Evolutionary conservation across 192 early-diverging fungal genomes (phyloP).

Genomic region (Coemansia erecta): DNA sequence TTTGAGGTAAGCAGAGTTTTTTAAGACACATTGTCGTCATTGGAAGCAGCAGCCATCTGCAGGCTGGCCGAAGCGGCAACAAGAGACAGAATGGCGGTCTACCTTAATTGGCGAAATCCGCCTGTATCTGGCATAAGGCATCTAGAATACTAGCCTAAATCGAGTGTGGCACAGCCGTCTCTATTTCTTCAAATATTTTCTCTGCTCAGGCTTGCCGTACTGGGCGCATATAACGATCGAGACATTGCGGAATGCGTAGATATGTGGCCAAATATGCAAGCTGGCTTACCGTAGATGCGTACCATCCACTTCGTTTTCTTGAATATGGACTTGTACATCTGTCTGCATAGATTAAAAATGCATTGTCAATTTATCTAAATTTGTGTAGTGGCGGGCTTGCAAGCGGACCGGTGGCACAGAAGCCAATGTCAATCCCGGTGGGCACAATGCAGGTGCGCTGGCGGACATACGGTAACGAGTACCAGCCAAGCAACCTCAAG

Average conservation of each 20-base stretch:
- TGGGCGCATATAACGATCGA: no score
- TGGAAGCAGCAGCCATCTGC: background rate
- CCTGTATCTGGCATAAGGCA: no score
- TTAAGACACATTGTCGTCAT: background rate
- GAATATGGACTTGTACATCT: background rate
- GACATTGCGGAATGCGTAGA: no score
- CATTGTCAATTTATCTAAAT: background rate
- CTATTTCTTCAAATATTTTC: no score
- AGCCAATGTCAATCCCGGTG: slow-evolving; percentile 2
- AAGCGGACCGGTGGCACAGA: slow-evolving; percentile 13
- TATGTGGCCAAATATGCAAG: no score
- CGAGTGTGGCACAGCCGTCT: no score
- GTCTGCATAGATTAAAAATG: slow-evolving; percentile 1
- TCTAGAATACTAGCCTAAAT: background rate
- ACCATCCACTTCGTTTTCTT: background rate
- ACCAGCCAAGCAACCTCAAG: slow-evolving; percentile 87
- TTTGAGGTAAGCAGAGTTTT: slow-evolving; percentile 3
- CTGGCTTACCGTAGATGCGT: no score
- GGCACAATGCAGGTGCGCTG: slow-evolving; percentile 63
- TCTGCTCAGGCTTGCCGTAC: no score
- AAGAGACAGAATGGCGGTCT: no score
- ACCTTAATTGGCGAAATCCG: no score
- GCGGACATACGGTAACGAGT: slow-evolving; percentile 84
- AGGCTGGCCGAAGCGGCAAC: background rate
- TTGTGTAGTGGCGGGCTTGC: slow-evolving; percentile 4